Evolutionary conservation across 2,329 filamentous ascomycete genomes (phyloP).

Genomic region (Colletotrichum aenigma): DNA sequence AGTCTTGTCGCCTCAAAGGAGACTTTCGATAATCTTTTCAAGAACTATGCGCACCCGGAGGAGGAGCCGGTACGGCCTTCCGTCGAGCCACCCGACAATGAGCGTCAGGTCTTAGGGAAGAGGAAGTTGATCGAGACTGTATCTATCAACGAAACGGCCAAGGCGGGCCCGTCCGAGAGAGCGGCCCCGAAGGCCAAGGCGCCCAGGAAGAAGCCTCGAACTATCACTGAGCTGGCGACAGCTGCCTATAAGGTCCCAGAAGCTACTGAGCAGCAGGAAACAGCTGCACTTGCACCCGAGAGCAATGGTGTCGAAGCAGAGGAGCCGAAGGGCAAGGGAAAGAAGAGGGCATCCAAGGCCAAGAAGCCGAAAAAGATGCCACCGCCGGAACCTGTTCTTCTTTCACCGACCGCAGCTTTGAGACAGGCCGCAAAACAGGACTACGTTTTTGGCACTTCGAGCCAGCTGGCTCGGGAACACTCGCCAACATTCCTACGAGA

Average conservation of each 20-base stretch:
- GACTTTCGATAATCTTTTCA: constrained; percentile 49
- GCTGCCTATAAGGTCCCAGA: constrained; percentile 63
- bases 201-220: constrained; percentile 72
- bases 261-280: constrained; percentile 33
- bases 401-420: constrained; percentile 73
- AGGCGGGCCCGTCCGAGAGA: constrained; percentile 26
- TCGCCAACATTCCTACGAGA: constrained; percentile 70
- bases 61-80: constrained; percentile 15
- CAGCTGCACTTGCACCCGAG: constrained; percentile 26
- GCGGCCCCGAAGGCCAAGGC: constrained; percentile 53
- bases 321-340: constrained; percentile 33
- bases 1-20: constrained; percentile 24
- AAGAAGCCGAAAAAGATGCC: constrained; percentile 40
- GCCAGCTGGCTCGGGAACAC: constrained; percentile 77
- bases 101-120: constrained; percentile 49
- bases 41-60: constrained; percentile 43
- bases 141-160: constrained; percentile 32
- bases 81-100: constrained; percentile 25
- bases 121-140: constrained; percentile 61
- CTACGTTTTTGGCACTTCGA: constrained; percentile 85
- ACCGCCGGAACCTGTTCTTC: constrained; percentile 54
- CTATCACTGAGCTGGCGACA: constrained; percentile 79
- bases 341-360: constrained; percentile 35
- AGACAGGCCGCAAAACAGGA: constrained; percentile 72
- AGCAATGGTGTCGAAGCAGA: constrained; percentile 32